A percentile compares a stretch with the other conserved stretches of the same genome.
Conservation (phyloP, 2,329 filamentous ascomycete species). For the Colletotrichum sp. region DNA sequence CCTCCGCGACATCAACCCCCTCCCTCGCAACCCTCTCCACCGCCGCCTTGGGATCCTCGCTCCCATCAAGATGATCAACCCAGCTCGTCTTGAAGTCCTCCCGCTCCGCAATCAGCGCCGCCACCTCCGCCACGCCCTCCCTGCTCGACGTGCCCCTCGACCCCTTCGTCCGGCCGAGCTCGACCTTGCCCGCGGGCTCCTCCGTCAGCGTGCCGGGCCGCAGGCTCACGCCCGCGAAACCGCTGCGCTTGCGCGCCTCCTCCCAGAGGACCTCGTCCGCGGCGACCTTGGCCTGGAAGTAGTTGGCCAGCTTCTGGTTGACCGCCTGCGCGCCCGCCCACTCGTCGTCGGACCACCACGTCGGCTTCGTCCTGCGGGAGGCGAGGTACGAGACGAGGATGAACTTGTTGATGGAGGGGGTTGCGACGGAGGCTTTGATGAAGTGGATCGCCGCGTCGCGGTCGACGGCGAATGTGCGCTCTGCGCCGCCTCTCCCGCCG, state of each 20-base stretch:
- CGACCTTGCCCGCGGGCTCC: constrained; percentile 51
- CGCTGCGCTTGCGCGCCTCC: constrained; percentile 42
- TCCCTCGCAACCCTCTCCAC: constrained; percentile 54
- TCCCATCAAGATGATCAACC: constrained; percentile 60
- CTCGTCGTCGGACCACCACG: constrained; percentile 59
- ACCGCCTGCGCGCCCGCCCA: constrained; percentile 53
- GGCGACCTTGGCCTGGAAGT: constrained; percentile 65
- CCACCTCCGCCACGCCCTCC: constrained; percentile 63
- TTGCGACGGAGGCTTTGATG: constrained; percentile 61
- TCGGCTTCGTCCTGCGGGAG: constrained; percentile 53
- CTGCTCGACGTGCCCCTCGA: constrained; percentile 51
- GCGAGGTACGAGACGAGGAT: constrained; percentile 67
- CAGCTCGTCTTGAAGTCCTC: constrained; percentile 52
- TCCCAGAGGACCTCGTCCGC: constrained; percentile 62
- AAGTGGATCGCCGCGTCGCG: constrained; percentile 67
- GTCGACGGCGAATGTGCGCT: constrained; percentile 63
- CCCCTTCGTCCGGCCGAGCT: constrained; percentile 48
- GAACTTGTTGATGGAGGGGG: constrained; percentile 62
- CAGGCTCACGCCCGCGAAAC: constrained; percentile 55
- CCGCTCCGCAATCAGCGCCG: constrained; percentile 57
- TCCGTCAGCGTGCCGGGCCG: constrained; percentile 56
- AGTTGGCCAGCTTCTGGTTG: constrained; percentile 51
- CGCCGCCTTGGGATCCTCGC: constrained; percentile 50
- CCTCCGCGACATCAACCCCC: constrained; percentile 56
- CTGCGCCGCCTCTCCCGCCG: constrained; percentile 61